Evolutionary conservation across 2,329 filamentous ascomycete genomes (phyloP).

Genomic region (Decorospora gaudefroyi): DNA sequence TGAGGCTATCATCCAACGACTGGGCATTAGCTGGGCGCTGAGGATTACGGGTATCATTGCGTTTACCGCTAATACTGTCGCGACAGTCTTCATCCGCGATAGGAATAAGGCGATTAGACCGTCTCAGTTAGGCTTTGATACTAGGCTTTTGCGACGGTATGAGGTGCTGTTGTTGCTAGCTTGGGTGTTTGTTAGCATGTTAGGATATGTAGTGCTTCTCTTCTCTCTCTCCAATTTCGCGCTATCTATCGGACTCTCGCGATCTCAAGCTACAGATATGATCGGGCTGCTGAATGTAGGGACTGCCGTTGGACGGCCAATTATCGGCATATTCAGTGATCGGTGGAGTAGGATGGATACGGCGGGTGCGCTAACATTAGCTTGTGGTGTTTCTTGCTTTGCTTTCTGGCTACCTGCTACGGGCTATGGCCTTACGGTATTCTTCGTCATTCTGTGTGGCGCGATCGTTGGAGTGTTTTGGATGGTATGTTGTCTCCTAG

Average conservation of each 20-base stretch:
- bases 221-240: slow-evolving; percentile 56
- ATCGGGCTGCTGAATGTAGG: slow-evolving; percentile 56
- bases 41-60: slow-evolving; percentile 45
- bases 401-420: slow-evolving; percentile 55
- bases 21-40: slow-evolving; percentile 51
- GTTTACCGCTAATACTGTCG: slow-evolving; percentile 35
- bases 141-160: slow-evolving; percentile 43
- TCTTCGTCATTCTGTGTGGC: slow-evolving; percentile 53
- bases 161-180: slow-evolving; percentile 46
- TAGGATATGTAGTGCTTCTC: slow-evolving; percentile 56
- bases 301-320: slow-evolving; percentile 54
- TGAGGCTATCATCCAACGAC: slow-evolving; percentile 44
- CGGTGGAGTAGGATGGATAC: slow-evolving; percentile 51
- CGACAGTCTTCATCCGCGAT: slow-evolving; percentile 40
- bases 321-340: slow-evolving; percentile 54
- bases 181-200: slow-evolving; percentile 53
- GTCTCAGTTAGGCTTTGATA: slow-evolving; percentile 43
- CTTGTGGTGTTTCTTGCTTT: slow-evolving; percentile 47
- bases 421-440: slow-evolving; percentile 49
- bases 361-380: slow-evolving; percentile 48
- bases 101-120: slow-evolving; percentile 43
- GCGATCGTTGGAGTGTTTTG: slow-evolving; percentile 56
- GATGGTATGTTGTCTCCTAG: slow-evolving; percentile 45
- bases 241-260: slow-evolving; percentile 49
- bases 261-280: slow-evolving; percentile 48